Percentiles rank a stretch among this genome's conserved stretches.
These are phyloP conservation scores for Lanmaoa rubissima DNA, from an alignment of 768 basidiomycete genomes.

Conservation along the genomic window DNA sequence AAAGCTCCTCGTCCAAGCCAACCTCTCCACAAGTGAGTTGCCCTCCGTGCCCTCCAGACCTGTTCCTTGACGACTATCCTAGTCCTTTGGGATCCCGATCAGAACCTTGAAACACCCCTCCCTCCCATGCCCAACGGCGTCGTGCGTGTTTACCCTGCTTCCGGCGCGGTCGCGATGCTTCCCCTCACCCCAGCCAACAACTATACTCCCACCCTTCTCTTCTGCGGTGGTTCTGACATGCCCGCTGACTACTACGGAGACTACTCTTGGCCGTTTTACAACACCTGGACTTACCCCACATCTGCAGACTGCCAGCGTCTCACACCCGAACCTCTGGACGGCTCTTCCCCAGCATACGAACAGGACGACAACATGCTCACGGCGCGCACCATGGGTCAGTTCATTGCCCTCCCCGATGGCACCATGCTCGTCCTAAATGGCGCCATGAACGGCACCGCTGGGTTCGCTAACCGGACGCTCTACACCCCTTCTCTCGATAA, in stretches of 20 bases:
- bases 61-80: neutral
- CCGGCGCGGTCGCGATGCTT: conserved; percentile 85
- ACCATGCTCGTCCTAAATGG: conserved; percentile 83
- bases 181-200: conserved; percentile 89
- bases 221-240: conserved; percentile 90
- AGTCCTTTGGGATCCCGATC: conserved; percentile 52
- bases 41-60: neutral
- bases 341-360: conserved; percentile 55
- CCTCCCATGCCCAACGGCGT: conserved; percentile 74
- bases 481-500: conserved; percentile 37
- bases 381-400: conserved; percentile 88
- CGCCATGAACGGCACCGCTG: conserved; percentile 82
- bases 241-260: conserved; percentile 70
- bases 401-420: conserved; percentile 79
- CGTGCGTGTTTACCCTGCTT: conserved; percentile 85
- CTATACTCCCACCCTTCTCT: conserved; percentile 80
- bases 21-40: conserved; percentile 62
- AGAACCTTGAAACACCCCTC: conserved; percentile 58
- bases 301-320: conserved; percentile 77
- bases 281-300: conserved; percentile 72
- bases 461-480: conserved; percentile 64
- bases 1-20: conserved; percentile 76
- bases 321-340: conserved; percentile 79
- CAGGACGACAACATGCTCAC: conserved; percentile 76
- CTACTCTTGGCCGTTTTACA: conserved; percentile 67